A percentile compares a stretch with the other conserved stretches of the same genome.
phyloP scores from a whole-genome alignment of 2,329 filamentous ascomycete genomes.

The Trichoderma sp. region DNA sequence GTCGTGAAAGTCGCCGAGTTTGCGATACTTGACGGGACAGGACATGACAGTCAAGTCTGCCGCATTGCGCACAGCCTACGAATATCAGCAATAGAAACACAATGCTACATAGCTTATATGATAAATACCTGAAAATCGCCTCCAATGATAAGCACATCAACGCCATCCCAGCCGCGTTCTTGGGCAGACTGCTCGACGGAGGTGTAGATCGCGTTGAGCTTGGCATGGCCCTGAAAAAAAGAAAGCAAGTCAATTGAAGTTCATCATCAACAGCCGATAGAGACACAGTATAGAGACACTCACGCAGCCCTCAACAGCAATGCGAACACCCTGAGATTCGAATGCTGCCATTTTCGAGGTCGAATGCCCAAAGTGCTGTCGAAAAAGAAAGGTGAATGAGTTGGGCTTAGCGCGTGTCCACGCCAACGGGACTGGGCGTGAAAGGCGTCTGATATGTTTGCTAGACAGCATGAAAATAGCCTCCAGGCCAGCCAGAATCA shows the following conservation, averaged over 20 bases:
- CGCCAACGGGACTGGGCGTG: background rate
- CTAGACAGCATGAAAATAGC: background rate
- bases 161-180: slow-evolving; percentile 70
- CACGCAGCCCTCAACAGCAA: slow-evolving; percentile 87
- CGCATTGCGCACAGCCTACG: slow-evolving; percentile 79
- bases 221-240: slow-evolving; percentile 73
- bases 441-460: background rate
- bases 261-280: background rate
- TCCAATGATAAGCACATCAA: slow-evolving; percentile 91
- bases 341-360: slow-evolving; percentile 32
- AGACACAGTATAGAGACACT: slow-evolving; percentile 34
- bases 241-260: slow-evolving; percentile 24
- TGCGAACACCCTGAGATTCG: slow-evolving; percentile 55
- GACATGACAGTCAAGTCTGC: slow-evolving; percentile 85
- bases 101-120: background rate
- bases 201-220: slow-evolving; percentile 85
- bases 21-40: slow-evolving; percentile 82
- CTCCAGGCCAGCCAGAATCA: background rate
- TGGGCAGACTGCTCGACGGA: slow-evolving; percentile 68
- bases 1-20: slow-evolving; percentile 86
- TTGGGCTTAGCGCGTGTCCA: background rate
- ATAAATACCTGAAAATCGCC: slow-evolving; percentile 81
- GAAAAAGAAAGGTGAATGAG: background rate
- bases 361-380: background rate
- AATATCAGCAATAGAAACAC: slow-evolving; percentile 11